phyloP scores from a whole-genome alignment of 2,329 filamentous ascomycete genomes.

The Eutypa lata region DNA sequence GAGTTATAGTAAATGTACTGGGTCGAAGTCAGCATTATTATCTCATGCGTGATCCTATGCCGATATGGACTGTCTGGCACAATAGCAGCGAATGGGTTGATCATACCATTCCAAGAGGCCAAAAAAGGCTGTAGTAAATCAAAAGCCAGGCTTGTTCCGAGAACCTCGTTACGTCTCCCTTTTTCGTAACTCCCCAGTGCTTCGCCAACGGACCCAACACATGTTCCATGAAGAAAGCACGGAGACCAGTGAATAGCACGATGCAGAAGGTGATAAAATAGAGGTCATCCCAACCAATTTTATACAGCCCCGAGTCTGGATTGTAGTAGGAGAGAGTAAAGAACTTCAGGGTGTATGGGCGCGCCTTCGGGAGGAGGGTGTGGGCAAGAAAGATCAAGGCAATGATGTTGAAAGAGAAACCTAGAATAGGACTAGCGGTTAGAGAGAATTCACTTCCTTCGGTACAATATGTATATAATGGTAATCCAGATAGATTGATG shows the following conservation, averaged over 20 bases:
- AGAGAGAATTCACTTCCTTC: slow-evolving; percentile 9
- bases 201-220: slow-evolving; percentile 75
- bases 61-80: not conserved
- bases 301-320: slow-evolving; percentile 64
- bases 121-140: slow-evolving; percentile 78
- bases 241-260: slow-evolving; percentile 80
- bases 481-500: not conserved
- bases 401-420: slow-evolving; percentile 81
- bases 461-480: not conserved
- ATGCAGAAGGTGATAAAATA: slow-evolving; percentile 77
- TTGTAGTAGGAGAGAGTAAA: slow-evolving; percentile 85
- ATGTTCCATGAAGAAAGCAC: slow-evolving; percentile 85
- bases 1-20: slow-evolving; percentile 81
- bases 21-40: slow-evolving; percentile 3
- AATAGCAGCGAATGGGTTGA: not conserved
- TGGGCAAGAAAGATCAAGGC: slow-evolving; percentile 80
- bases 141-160: slow-evolving; percentile 93
- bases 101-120: slow-evolving; percentile 77
- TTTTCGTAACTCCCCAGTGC: slow-evolving; percentile 67
- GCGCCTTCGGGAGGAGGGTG: slow-evolving; percentile 75
- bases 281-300: slow-evolving; percentile 74
- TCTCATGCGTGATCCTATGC: not conserved
- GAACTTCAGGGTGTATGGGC: slow-evolving; percentile 79
- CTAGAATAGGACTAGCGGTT: slow-evolving; percentile 39
- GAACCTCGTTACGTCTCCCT: slow-evolving; percentile 77